Percentiles rank a stretch among this genome's conserved stretches.
Evolutionary conservation across 2,329 filamentous ascomycete species (phyloP).

Genomic region (Camptophora hylomeconis): DNA sequence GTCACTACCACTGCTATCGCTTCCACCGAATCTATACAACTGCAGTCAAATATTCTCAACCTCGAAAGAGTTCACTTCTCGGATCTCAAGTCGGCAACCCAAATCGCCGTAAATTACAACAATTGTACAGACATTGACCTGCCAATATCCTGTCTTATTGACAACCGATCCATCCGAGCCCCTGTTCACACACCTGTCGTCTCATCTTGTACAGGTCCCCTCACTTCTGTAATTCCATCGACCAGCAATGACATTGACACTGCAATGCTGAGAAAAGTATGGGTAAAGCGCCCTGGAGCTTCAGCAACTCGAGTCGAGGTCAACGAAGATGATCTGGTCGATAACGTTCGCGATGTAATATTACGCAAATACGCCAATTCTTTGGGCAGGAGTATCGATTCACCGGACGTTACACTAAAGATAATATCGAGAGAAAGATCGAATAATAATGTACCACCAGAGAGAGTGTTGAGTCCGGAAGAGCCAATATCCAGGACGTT

Average conservation of each 20-base stretch:
- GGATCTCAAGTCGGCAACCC: too few species aligned
- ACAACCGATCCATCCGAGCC: too few species aligned
- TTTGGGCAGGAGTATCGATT: constrained; percentile 74
- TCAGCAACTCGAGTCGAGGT: constrained; percentile 81
- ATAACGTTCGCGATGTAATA: constrained; percentile 87
- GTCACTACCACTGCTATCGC: too few species aligned
- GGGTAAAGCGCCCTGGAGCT: constrained; percentile 77
- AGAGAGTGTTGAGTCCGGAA: constrained; percentile 69
- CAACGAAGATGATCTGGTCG: constrained; percentile 77
- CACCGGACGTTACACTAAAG: constrained; percentile 74
- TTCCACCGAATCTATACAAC: too few species aligned
- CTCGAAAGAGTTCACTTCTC: background rate
- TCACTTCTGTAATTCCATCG: constrained; percentile 6
- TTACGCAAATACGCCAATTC: constrained; percentile 90
- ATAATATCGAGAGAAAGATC: constrained; percentile 55
- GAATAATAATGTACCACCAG: constrained; percentile 33
- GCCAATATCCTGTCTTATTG: too few species aligned
- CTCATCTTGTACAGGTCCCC: constrained; percentile 7
- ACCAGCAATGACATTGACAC: constrained; percentile 20
- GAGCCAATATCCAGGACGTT: constrained; percentile 68
- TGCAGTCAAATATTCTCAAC: constrained; percentile 1
- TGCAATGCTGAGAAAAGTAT: constrained; percentile 56
- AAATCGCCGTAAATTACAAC: too few species aligned
- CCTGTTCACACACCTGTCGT: too few species aligned
- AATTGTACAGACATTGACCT: too few species aligned